A percentile compares a stretch with the other conserved stretches of the same genome.
phyloP scores from a whole-genome alignment of 495 filamentous ascomycete genomes.

The Bacidia rubella region DNA sequence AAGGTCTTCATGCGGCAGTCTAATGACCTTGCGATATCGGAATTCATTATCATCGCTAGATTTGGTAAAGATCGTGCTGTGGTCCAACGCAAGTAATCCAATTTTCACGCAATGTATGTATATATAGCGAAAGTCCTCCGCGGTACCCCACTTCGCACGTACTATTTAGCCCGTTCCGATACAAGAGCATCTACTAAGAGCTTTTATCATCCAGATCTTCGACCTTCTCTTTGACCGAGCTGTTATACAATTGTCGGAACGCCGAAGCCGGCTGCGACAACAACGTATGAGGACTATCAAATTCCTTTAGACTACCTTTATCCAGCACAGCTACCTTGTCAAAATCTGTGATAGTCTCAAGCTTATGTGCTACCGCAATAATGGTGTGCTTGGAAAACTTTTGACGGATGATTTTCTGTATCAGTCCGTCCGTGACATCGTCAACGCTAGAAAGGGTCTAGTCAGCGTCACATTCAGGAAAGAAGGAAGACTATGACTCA shows the following conservation, averaged over 20 bases:
- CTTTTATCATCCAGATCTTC: not conserved
- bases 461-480: not conserved
- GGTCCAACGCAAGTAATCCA: not conserved
- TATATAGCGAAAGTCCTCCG: not conserved
- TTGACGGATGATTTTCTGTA: conserved; percentile 45
- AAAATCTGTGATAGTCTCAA: conserved; percentile 45
- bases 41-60: too few relatives aligned
- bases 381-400: conserved; percentile 46
- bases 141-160: not conserved
- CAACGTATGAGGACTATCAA: conserved; percentile 27
- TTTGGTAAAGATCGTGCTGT: not conserved
- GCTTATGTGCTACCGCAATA: conserved; percentile 47
- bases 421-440: conserved; percentile 39
- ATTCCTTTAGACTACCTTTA: conserved; percentile 32
- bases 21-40: too few relatives aligned
- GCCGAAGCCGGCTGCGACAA: conserved; percentile 11
- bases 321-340: conserved; percentile 37
- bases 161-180: not conserved
- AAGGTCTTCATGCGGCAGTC: too few relatives aligned
- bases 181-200: not conserved
- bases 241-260: conserved; percentile 14
- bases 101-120: not conserved
- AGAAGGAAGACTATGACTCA: conserved; percentile 16
- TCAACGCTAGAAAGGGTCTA: conserved; percentile 31
- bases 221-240: not conserved